Conservation (phyloP, 345 rosid genomes). For the Arabis alpina region DNA sequence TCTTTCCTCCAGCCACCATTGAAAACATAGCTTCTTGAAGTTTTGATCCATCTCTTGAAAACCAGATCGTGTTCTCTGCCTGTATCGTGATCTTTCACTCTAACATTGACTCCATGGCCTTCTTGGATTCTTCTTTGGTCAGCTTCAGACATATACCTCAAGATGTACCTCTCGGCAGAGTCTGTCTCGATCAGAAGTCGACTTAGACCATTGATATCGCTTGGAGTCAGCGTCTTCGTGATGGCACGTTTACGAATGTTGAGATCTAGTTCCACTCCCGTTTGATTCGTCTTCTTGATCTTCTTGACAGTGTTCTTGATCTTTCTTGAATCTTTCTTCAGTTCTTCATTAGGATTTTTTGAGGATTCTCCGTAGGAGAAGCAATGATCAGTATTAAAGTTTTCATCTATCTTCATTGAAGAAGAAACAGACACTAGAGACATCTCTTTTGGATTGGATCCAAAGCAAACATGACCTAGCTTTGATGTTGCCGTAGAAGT, state of each 20-base stretch:
- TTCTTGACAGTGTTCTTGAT: neutral
- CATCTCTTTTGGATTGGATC: no score
- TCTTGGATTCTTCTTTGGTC: neutral
- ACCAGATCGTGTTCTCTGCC: neutral
- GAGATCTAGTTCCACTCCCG: neutral
- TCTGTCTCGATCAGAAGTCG: conserved; percentile 1
- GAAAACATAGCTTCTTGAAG: conserved; percentile 29
- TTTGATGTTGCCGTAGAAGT: neutral
- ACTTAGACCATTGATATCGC: neutral
- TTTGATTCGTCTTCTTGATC: no score
- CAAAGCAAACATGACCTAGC: neutral
- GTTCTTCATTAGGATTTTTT: no score
- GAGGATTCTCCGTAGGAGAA: no score
- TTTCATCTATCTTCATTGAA: neutral
- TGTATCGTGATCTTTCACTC: neutral
- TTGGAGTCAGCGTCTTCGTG: neutral
- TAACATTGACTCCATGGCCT: neutral
- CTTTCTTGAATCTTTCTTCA: neutral
- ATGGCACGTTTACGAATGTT: neutral
- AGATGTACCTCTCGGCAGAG: conserved; percentile 1
- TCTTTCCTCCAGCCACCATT: conserved; percentile 5
- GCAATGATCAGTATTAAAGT: neutral
- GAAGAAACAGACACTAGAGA: neutral
- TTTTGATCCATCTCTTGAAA: neutral
- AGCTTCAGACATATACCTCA: conserved; percentile 2